Percentiles rank a stretch among this genome's conserved stretches.
phyloP scores from a whole-genome alignment of 2,329 filamentous ascomycete species.

The Phialophora macrospora region DNA sequence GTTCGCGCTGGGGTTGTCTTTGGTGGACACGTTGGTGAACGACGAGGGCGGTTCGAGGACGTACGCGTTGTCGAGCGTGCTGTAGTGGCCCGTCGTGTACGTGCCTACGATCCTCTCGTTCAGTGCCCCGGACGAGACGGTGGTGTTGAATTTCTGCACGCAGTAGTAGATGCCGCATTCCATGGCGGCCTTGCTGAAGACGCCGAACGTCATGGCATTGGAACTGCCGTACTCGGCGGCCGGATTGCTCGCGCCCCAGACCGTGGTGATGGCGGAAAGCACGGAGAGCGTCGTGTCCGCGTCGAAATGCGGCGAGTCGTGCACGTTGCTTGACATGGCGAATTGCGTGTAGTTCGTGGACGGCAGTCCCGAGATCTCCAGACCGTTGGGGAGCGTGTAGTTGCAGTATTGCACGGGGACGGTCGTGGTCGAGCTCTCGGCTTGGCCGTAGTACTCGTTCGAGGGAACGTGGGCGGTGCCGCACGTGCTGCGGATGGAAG shows the following conservation, averaged over 20 bases:
- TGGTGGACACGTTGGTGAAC: conserved; percentile 30
- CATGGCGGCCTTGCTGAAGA: conserved; percentile 5
- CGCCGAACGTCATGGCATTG: not conserved
- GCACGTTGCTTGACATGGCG: conserved; percentile 4
- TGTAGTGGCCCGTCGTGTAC: not conserved
- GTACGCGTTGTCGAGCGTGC: not conserved
- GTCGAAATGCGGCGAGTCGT: conserved; percentile 9
- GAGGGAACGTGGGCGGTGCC: conserved; percentile 3
- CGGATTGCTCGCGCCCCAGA: not conserved
- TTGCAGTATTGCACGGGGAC: conserved; percentile 20
- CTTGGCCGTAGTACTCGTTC: not conserved
- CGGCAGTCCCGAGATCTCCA: conserved; percentile 8
- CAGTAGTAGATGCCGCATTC: conserved; percentile 23
- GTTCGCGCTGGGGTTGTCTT: not conserved
- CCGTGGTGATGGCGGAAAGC: conserved; percentile 11
- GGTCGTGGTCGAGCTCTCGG: not conserved
- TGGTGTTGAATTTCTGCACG: conserved; percentile 20
- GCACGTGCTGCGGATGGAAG: conserved; percentile 7
- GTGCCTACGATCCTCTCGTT: conserved; percentile 15
- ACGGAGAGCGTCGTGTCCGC: conserved; percentile 4
- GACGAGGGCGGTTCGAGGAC: conserved; percentile 4
- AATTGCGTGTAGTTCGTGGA: conserved; percentile 2
- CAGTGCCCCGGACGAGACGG: conserved; percentile 3
- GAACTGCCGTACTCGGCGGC: not conserved
- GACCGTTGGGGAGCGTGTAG: conserved; percentile 19